Percentiles rank a stretch among this genome's conserved stretches.
Evolutionary conservation across 2,329 filamentous ascomycete species (phyloP).

Genomic region (Ophiostoma angusticollis): DNA sequence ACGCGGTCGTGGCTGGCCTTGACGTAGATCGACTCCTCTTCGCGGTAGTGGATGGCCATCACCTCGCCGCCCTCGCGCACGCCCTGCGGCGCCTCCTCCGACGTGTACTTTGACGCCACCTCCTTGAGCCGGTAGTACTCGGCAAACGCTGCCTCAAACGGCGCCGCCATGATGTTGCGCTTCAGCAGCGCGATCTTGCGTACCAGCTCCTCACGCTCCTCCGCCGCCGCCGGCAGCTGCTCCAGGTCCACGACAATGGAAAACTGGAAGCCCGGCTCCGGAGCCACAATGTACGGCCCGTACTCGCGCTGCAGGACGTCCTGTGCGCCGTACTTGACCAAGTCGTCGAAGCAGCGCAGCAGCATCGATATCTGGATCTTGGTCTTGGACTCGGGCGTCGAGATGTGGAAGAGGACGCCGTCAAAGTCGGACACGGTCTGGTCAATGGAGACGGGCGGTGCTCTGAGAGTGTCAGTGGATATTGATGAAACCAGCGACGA

Average conservation of each 20-base stretch:
- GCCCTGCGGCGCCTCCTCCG: constrained; percentile 86
- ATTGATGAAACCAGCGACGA: constrained; percentile 3
- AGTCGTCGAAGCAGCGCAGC: constrained; percentile 87
- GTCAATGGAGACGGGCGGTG: constrained; percentile 78
- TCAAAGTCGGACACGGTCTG: constrained; percentile 99
- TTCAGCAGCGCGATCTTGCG: constrained; percentile 82
- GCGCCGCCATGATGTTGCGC: constrained; percentile 96
- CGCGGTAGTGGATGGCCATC: constrained; percentile 94
- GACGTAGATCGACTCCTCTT: constrained; percentile 97
- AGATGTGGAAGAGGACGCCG: constrained; percentile 96
- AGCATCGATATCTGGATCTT: constrained; percentile 91
- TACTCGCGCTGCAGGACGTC: constrained; percentile 90
- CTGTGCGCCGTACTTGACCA: constrained; percentile 86
- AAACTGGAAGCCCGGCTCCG: constrained; percentile 92
- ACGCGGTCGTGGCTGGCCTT: constrained; percentile 95
- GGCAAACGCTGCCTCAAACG: constrained; percentile 93
- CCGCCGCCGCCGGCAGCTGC: constrained; percentile 63
- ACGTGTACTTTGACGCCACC: constrained; percentile 82
- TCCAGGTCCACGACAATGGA: constrained; percentile 84
- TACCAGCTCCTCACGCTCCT: constrained; percentile 76
- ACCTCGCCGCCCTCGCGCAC: constrained; percentile 80
- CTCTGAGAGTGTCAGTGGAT: constrained; percentile 36
- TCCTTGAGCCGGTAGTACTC: constrained; percentile 79
- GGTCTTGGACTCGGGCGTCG: constrained; percentile 83
- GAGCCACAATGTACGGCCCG: constrained; percentile 73